Percentiles rank a stretch among this genome's conserved stretches.
These are phyloP conservation scores for Cercophora scortea DNA, from an alignment of 495 filamentous ascomycete species.

Conservation along the genomic window DNA sequence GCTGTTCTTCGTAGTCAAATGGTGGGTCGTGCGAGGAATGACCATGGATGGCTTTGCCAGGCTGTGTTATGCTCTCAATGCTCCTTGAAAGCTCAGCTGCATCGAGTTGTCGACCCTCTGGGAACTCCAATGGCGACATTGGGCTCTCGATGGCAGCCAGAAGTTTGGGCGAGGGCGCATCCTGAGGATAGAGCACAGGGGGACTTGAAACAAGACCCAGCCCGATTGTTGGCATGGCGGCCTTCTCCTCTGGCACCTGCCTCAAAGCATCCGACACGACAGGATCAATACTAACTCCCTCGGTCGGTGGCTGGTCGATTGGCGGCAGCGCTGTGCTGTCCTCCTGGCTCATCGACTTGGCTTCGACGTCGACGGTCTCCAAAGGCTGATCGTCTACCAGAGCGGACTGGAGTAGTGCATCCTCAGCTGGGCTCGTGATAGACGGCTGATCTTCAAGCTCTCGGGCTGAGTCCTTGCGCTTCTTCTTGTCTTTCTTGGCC, in stretches of 20 bases:
- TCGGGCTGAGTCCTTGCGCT: constrained; percentile 10
- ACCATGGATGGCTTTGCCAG: constrained; percentile 3
- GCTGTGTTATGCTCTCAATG: constrained; percentile 5
- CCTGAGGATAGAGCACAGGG: constrained; percentile 18
- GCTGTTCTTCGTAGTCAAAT: constrained; percentile 25
- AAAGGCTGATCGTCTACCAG: background rate
- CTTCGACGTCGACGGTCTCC: background rate
- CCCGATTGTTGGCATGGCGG: constrained; percentile 3
- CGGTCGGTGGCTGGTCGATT: background rate
- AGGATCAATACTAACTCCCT: constrained; percentile 10
- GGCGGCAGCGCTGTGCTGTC: background rate
- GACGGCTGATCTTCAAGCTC: constrained; percentile 2
- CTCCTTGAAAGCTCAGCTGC: constrained; percentile 15
- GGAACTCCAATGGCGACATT: background rate
- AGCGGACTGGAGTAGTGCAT: background rate
- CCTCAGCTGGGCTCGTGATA: background rate
- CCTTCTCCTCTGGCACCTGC: background rate
- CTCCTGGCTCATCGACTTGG: background rate
- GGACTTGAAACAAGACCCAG: constrained; percentile 20
- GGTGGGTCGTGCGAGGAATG: constrained; percentile 31
- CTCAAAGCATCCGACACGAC: constrained; percentile 1
- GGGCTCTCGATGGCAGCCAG: constrained; percentile 13
- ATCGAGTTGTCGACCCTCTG: background rate
- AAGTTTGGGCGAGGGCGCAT: constrained; percentile 19
- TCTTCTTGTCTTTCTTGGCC: constrained; percentile 24